phyloP scores from a whole-genome alignment of 495 filamentous ascomycete genomes.

The Hypoxylon subgilvum region DNA sequence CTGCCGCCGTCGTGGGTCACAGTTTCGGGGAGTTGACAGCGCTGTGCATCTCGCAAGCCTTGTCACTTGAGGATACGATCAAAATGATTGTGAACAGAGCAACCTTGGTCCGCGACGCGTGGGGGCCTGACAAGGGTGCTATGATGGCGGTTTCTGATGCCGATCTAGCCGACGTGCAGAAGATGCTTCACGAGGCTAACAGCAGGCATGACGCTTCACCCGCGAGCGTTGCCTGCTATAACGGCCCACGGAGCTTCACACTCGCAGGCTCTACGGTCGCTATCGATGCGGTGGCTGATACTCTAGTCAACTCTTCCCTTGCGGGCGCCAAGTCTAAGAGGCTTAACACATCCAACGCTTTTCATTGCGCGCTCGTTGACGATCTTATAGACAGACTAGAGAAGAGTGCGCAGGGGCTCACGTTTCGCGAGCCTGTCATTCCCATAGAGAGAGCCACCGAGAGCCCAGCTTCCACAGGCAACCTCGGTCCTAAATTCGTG shows the following conservation, averaged over 20 bases:
- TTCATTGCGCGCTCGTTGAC: constrained; percentile 51
- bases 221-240: constrained; percentile 60
- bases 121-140: constrained; percentile 49
- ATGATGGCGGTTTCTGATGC: constrained; percentile 55
- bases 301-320: constrained; percentile 4
- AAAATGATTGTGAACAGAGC: constrained; percentile 51
- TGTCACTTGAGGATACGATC: constrained; percentile 48
- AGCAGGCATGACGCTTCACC: constrained; percentile 1
- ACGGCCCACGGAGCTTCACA: constrained; percentile 55
- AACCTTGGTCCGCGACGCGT: constrained; percentile 40
- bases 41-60: constrained; percentile 45
- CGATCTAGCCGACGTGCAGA: constrained; percentile 30
- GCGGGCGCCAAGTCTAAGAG: constrained; percentile 36
- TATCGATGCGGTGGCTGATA: constrained; percentile 41
- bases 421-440: constrained; percentile 32
- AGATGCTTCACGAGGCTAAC: constrained; percentile 26
- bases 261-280: constrained; percentile 49
- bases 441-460: constrained; percentile 24
- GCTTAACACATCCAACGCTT: constrained; percentile 53
- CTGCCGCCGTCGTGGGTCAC: constrained; percentile 52
- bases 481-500: constrained; percentile 38
- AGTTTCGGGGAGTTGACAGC: constrained; percentile 61
- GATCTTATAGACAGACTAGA: constrained; percentile 43
- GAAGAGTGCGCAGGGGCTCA: constrained; percentile 31
- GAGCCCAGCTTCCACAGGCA: constrained; percentile 9